Evolutionary conservation across 768 basidiomycete genomes (phyloP), one percentile per base, ranked within the genome.

Genomic region (Suillus plorans): DNA sequence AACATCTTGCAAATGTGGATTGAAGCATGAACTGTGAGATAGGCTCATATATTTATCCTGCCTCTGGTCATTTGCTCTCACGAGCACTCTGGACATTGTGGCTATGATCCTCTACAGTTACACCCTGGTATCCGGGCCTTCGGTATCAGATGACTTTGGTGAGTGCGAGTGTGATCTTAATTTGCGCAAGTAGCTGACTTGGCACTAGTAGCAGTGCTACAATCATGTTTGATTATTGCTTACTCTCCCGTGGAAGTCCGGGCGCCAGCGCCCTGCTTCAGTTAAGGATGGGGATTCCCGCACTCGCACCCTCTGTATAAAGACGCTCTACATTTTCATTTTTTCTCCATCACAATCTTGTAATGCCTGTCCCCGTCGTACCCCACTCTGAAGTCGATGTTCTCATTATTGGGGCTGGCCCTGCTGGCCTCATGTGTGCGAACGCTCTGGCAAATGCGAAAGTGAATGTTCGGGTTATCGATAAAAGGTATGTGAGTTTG

Each of bases 391-490:
- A 74, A 49, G 80, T 81, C 36, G 80, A 80, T 63, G 78, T 80
- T 41, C 74, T 80, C 52, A 70, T 80, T 60, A 77, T 81, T n/a
- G 80, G 80, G 47, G 80, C 80, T 14, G 80, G 80, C 13, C 80
- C 81, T 4, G 74, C 81, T 22, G 81, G 81, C 57, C 68, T 82
- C 42, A 78, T 82, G 80, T 78, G 74, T 55, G 81, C 81, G 18
- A 77, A 80, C n/a, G 80, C 74, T 22, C 70, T 82, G 22, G 78
- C 75, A 9, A 69, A 68, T 31, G 79, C 76, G 5, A 71, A 73
- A 7, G 74, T 82, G 31, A 75, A 74, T 42, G 74, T 83, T 37
- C 71, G 73, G 44, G 73, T 82, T 22, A 66, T 82, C 14, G 81
- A 83, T 64, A 76, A 81, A 67, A 72, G 80, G 79, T 80, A 60